Base-by-base conservation (phyloP, 768 basidiomycete species). In the Crassisporium funariophilum region DNA sequence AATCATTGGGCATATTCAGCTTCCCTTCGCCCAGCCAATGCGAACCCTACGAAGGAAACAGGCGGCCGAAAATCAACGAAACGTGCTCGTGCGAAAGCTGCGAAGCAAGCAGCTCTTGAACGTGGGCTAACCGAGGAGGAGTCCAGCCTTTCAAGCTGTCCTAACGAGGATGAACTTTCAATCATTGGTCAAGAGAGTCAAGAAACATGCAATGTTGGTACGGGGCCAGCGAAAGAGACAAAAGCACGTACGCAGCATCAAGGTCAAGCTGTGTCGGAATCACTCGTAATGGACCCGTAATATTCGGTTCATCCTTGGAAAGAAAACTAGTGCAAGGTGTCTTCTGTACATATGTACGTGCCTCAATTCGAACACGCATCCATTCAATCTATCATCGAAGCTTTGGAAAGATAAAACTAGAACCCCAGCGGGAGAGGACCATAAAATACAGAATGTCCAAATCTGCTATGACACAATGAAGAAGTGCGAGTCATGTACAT, bases 11-110 rank as follows among this genome's bases (percentile, higher is more conserved):
- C 35, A 21, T 13, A 22, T 40, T 17, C 37, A 78, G 77, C 60
- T 34, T 75, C 73, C 19, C 65, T 79, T 3, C 68, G 76, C 17
- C 76, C 76, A 23, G 69, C 71, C 15, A 63, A 67, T 50, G 63
- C 60, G 35, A 72, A 69, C 45, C 72, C 61, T 41, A 71, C 70
- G 16, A 78, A 66, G 53, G 69, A 70, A 46, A 77, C 72, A 0
- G 71, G 71, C 15, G 75, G 73, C 17, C 66, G 73, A 33, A 78
- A 74, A 50, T 73, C 75, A 0, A 66, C 50, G 13, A 77, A 74
- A 52, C 65, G 60, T 37, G 57, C 57, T 27, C 58, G 55, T 23
- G 51, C 46, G 3, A 58, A 54, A 21, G 34, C 46, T 2, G 47
- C 35, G 11, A 52, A 59, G 39, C 46, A 51, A 35, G 44, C 42